phyloP scores from a whole-genome alignment of 768 basidiomycete species.

The Lactarius pseudohatsudake region DNA sequence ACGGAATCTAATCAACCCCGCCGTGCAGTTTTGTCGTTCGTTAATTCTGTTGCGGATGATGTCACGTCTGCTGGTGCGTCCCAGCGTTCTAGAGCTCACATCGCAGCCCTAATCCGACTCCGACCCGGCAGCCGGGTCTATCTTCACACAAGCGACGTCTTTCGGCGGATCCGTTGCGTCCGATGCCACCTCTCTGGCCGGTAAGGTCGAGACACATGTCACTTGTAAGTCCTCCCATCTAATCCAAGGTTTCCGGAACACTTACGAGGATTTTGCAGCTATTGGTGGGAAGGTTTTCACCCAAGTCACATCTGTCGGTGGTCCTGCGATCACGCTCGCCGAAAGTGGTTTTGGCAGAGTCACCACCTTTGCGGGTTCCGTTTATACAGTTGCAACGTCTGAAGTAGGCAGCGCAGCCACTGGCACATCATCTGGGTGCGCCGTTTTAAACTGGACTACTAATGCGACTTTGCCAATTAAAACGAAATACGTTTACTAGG shows the following conservation, averaged over 20 bases:
- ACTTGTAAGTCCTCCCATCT: constrained; percentile 20
- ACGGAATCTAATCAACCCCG: background rate
- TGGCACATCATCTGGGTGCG: constrained; percentile 4
- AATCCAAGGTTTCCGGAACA: too few species aligned
- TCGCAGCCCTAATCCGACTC: background rate
- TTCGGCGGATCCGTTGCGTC: constrained; percentile 5
- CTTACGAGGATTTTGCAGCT: constrained; percentile 5
- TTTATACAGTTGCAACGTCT: constrained; percentile 26
- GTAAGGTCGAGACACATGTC: constrained; percentile 13
- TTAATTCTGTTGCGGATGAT: constrained; percentile 2
- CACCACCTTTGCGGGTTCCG: constrained; percentile 27
- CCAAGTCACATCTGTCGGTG: constrained; percentile 26
- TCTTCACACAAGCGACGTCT: constrained; percentile 10
- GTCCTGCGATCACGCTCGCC: constrained; percentile 26
- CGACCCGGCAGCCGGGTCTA: constrained; percentile 15
- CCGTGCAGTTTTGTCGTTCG: constrained; percentile 10
- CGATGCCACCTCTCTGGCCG: constrained; percentile 3
- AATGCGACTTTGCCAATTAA: background rate
- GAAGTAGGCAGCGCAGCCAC: constrained; percentile 4
- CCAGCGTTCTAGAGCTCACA: background rate
- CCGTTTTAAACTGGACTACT: too few species aligned
- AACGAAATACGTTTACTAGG: background rate
- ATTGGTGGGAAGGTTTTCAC: constrained; percentile 24
- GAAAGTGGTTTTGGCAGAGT: constrained; percentile 21
- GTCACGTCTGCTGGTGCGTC: constrained; percentile 20